Base-by-base conservation (phyloP, 2,329 filamentous ascomycete species). In the Xylaria arbuscula region DNA sequence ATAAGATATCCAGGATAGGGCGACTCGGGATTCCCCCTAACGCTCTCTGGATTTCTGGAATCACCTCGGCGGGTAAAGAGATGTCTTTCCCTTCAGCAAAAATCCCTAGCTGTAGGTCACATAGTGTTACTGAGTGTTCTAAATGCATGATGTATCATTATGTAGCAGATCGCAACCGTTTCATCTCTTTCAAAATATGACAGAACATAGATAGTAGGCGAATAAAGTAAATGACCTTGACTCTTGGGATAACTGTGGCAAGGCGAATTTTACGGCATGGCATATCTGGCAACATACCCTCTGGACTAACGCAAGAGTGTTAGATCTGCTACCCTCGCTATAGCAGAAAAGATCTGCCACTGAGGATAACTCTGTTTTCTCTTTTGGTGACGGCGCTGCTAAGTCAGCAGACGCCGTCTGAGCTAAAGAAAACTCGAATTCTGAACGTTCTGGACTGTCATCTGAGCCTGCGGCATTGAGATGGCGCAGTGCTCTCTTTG, bases 1-100 rank as follows among this genome's bases (percentile, higher is more conserved):
- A n/a, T 15, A 72, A 38, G 22, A 71, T 68, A 45, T 73, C 70
- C 1, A 73, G 15, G n/a, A 70, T 61, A 1, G 22, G 59, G 3
- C 70, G 70, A 15, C 32, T 22, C n/a, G 70, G 70, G n/a, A 72
- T 57, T 13, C 57, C n/a, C 32, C 58, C 42, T 7, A 69, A 17
- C 17, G 22, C 47, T 2, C 45, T n/a, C 19, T 67, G 17, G 5
- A 70, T 62, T n/a, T 54, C 36, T 1, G 42, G 38, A 38, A 54
- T 15, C 4, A 50, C 9, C 1, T 66, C 62, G 45, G 3, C 6
- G 19, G 61, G 51, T 15, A 64, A 48, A 2, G 53, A 28, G 5
- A n/a, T 40, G 24, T 40, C 42, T 36, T 15, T 56, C 38, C 4
- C 51, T 36, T 19, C 28, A 8, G 19, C 36, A 13, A n/a, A 38